Conservation (phyloP, 768 basidiomycete genomes). For the Tremella yokohamensis region DNA sequence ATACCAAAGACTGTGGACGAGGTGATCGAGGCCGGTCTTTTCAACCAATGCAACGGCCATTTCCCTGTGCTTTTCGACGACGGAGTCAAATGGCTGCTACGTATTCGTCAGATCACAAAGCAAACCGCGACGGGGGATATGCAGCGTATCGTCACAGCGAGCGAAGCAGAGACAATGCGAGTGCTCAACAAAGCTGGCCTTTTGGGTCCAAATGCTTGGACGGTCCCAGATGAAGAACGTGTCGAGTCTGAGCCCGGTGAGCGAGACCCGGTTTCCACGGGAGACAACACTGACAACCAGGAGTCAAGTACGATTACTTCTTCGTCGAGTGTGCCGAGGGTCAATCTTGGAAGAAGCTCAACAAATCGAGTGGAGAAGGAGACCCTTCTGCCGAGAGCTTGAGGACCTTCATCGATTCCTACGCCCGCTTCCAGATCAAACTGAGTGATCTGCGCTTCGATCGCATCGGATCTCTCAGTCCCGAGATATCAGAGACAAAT, state of each 20-base stretch:
- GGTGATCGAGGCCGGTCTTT: not conserved
- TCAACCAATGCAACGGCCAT: slow-evolving; percentile 6
- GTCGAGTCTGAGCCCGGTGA: not conserved
- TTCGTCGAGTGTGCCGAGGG: not conserved
- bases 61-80: slow-evolving; percentile 11
- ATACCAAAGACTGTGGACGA: too few relatives aligned
- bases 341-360: not conserved
- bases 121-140: not conserved
- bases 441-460: not conserved
- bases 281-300: not conserved
- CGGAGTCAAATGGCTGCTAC: slow-evolving; percentile 10
- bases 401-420: not conserved
- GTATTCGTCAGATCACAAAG: slow-evolving; percentile 5
- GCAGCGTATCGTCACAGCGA: not conserved
- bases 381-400: not conserved
- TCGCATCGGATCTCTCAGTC: not conserved
- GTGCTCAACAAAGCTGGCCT: not conserved
- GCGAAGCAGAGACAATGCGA: slow-evolving; percentile 10
- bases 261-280: too few relatives aligned
- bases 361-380: not conserved
- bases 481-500: not conserved
- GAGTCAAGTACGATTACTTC: not conserved
- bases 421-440: slow-evolving; percentile 1
- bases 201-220: slow-evolving; percentile 2
- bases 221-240: not conserved